Percentiles rank a stretch among this genome's conserved stretches.
These are phyloP conservation scores for Lasiosphaeria ovina DNA, from an alignment of 495 filamentous ascomycete species.

Conservation along the genomic window DNA sequence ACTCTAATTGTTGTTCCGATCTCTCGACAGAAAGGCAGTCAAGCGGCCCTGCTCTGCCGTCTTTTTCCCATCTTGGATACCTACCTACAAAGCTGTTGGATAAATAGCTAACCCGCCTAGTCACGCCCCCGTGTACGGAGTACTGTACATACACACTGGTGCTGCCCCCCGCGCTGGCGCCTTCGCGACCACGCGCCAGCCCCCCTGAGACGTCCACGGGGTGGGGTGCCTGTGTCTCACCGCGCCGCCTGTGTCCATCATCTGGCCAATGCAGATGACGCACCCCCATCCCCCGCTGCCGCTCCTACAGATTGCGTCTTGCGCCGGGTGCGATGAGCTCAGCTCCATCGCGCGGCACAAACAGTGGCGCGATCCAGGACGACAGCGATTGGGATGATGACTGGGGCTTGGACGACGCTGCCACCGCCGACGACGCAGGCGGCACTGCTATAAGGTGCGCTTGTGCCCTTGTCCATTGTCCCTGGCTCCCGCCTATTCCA, in stretches of 20 bases:
- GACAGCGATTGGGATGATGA: constrained; percentile 8
- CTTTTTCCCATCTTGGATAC: neutral
- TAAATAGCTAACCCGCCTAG: too few species aligned
- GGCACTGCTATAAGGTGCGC: constrained; percentile 14
- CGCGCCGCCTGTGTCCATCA: neutral
- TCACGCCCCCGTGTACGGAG: too few species aligned
- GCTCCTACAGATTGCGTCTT: constrained; percentile 20
- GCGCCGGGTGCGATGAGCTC: constrained; percentile 16
- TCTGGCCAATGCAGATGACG: constrained; percentile 19
- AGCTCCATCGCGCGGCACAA: constrained; percentile 3
- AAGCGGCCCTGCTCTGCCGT: neutral
- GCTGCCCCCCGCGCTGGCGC: neutral
- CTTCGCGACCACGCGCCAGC: neutral
- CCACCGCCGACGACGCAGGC: neutral
- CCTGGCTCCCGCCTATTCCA: neutral
- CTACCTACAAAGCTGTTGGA: neutral
- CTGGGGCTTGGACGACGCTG: constrained; percentile 5
- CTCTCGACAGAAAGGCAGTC: too few species aligned
- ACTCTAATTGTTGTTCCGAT: neutral
- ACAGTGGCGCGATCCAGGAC: neutral
- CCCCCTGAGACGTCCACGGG: neutral
- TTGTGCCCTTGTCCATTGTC: neutral
- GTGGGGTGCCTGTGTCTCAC: constrained; percentile 13
- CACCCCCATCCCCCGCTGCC: constrained; percentile 8
- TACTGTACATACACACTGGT: too few species aligned